Base-by-base conservation (phyloP, 1,139 yeast species). In the Nakaseomyces delphensis region DNA sequence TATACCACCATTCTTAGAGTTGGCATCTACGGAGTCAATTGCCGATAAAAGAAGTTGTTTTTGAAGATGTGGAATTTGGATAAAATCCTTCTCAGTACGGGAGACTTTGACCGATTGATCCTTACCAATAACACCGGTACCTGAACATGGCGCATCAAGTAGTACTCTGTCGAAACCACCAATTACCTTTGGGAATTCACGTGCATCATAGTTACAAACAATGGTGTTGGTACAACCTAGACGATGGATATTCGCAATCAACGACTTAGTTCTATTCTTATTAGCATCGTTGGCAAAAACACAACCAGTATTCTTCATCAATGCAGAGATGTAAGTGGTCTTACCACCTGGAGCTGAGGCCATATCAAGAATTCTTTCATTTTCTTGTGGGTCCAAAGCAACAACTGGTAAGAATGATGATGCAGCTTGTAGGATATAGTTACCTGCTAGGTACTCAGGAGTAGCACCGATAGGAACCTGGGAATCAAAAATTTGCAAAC, bases 331-430 rank as follows among this genome's bases (percentile, higher is more conserved):
- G 61, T 87, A 91, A 1, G 99, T 91, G 9, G 98, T 87, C 62
- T 93, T 93, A 66, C 99, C 99, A 70, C 99, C 99, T 52, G 99
- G 99, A 16, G 99, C 97, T 46, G 98, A 95, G 35, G 99, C 98
- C 98, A 93, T 93, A 69, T 93, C 99, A 52, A 93, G 72, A 39
- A 93, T 73, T 60, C 98, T 80, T 67, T 93, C 99, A 61, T 84
- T 80, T 65, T 87, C 96, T 63, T 87, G 94, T 15, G 99, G 98
- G 49, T 81, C 93, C 54, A 93, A 71, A 0, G 99, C 99, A 89
- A 93, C 85, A 16, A 89, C 96, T 9, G 99, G 99, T 59, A 93
- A 70, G 66, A 91, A 91, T 4, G 97, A 89, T 5, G 97, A 89
- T 23, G 99, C 99, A 32, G 99, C 98, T 66, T 93, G 99, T 56